Evolutionary conservation across 495 filamentous ascomycete genomes (phyloP), one percentile per base, ranked within the genome.

Genomic region (Aspergillus homomorphus): DNA sequence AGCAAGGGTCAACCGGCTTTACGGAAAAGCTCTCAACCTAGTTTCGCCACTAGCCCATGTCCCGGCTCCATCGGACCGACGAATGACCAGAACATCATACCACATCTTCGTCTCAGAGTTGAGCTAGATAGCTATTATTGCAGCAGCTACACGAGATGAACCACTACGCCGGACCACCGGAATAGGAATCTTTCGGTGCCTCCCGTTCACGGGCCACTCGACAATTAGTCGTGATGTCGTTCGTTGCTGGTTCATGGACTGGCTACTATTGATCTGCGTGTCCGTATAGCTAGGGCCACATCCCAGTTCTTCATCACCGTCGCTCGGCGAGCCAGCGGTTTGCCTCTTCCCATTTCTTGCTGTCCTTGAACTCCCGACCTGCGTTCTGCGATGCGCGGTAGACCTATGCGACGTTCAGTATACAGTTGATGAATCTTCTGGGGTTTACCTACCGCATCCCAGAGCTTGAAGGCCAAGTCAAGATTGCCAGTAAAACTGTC

Each of bases 391-490:
- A 79, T 38, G 85, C 90, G 30, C 75, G 79, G 67, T 88, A 85
- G 19, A 87, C 74, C 82, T 85, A 55, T 26, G 55, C 33, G 45
- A 49, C 61, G 8, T 8, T 59, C 45, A 28, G 43, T 48, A 18
- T 54, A 21, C 23, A 45, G 16, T 16, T 48, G 2, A 49, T 7
- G 4, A 42, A 55, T 6, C 50, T 10, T 5, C 19, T 0, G 24
- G 33, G 18, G 4, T 45, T 19, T 3, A 80, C 84, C 68, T 66
- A 96, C 82, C 26, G 90, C 88, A 73, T 90, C 86, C 80, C 92
- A 95, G 53, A 97, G 83, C 53, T 84, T 81, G 74, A 90, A 96
- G 26, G 89, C 89, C 52, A 86, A 83, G 22, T 90, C 81, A 51
- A 97, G 68, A 72, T 96, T 95, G 21, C 83, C 86, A 16, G 76